Evolutionary conservation across 2,329 filamentous ascomycete genomes (phyloP).

Genomic region (Ascochyta fabae): DNA sequence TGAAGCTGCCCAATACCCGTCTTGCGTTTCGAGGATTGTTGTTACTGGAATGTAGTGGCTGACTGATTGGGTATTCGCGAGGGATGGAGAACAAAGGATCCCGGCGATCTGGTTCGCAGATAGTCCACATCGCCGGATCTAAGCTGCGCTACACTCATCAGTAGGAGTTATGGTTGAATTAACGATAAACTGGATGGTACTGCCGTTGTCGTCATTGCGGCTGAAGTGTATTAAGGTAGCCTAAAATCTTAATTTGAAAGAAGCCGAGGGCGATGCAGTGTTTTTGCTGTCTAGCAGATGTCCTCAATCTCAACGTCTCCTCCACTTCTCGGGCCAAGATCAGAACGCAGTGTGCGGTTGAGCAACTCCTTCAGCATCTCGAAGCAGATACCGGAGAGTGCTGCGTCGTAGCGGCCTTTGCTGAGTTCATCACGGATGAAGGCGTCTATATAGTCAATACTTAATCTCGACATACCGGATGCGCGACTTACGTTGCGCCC

Average conservation of each 20-base stretch:
- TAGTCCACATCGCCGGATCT: background rate
- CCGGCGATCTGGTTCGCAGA: background rate
- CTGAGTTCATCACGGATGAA: constrained; percentile 93
- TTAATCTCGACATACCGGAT: background rate
- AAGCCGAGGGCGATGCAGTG: background rate
- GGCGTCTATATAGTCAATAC: constrained; percentile 61
- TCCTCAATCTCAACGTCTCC: constrained; percentile 70
- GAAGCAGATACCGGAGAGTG: constrained; percentile 85
- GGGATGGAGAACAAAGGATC: constrained; percentile 1
- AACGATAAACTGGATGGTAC: too few relatives aligned
- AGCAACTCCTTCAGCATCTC: constrained; percentile 90
- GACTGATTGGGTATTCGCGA: background rate
- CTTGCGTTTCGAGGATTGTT: background rate
- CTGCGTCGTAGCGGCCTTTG: constrained; percentile 93
- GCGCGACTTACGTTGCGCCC: constrained; percentile 74
- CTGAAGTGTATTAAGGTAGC: too few relatives aligned
- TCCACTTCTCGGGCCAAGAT: constrained; percentile 73
- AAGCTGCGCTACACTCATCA: background rate
- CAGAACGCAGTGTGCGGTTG: constrained; percentile 75
- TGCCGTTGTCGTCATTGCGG: too few relatives aligned
- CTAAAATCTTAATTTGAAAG: too few relatives aligned
- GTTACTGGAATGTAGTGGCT: background rate
- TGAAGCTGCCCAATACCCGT: background rate
- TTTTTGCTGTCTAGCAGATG: constrained; percentile 60
- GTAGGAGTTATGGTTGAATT: too few relatives aligned